Evolutionary conservation across 306 rosid species (phyloP), one percentile per base, ranked within the genome.

Genomic region (Urtica urens): DNA sequence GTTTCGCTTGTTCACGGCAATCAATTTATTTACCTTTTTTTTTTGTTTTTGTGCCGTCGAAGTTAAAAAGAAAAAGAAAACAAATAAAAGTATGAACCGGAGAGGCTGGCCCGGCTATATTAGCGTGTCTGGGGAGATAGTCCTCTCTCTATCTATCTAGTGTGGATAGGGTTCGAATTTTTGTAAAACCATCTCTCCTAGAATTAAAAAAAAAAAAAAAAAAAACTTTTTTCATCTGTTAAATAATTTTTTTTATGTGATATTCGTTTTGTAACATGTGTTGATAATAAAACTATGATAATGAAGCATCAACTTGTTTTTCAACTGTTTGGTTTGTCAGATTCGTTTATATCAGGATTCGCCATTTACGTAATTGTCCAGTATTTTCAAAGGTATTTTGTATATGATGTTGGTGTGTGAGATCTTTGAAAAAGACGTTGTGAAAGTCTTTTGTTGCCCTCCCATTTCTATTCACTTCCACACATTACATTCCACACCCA

Each of bases 81-180:
- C 42, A 48, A 42, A 53, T 49, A 38, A 23, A 58, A 47, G 46
- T 65, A 66, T 56, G 74, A 62, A 63, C 63, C 56, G 54, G 70
- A 71, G 78, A 74, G 72, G 60, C 23, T 64, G 81, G 54, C 76
- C 82, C 65, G 69, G 78, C 78, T 74, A 62, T 79, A 79, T 82
- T 86, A 74, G 79, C 42, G 71, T 46, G 84, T 82, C 94, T 77
- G 92, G 87, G 75, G 67, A 50, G 74, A 25, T 50, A 70, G 49
- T 71, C 58, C 34, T 48, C 21, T 54, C 65, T 38, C 41, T 62
- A 63, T 38, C 41, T 62, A 63, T 67, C 70, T 52, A 30, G 21
- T 57, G 30, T 51, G 47, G 69, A 52, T 73, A 56, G 70, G 71
- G 59, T 58, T 62, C 51, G 68, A 62, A 56, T 70, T 70, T 72